Percentiles rank a stretch among this genome's conserved stretches.
These are phyloP conservation scores for Chlamydomonas eustigma DNA, from an alignment of 139 green algal species.

Conservation along the genomic window DNA sequence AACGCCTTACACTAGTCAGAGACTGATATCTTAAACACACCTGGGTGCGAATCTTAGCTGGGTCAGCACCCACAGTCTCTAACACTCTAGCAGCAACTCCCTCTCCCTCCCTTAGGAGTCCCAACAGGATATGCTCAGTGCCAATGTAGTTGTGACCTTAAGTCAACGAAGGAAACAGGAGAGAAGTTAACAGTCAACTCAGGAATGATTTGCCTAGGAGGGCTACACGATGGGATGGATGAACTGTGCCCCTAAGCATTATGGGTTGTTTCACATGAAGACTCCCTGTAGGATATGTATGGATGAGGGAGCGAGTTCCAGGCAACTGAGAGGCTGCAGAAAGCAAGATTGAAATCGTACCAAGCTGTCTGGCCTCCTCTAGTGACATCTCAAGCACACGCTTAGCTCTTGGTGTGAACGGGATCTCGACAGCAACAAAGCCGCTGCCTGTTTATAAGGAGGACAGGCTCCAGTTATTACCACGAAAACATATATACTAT, in stretches of 20 bases:
- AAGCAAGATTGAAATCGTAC: too few species aligned
- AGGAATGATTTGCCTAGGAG: too few species aligned
- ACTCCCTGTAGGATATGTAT: too few species aligned
- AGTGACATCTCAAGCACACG: constrained; percentile 97
- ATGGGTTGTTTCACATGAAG: too few species aligned
- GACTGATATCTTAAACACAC: too few species aligned
- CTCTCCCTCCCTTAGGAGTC: constrained; percentile 95
- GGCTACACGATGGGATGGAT: too few species aligned
- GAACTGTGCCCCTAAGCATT: too few species aligned
- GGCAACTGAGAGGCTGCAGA: too few species aligned
- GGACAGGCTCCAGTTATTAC: constrained; percentile 89
- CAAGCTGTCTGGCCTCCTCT: constrained; percentile 96
- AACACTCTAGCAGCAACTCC: constrained; percentile 95
- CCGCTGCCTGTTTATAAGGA: constrained; percentile 68
- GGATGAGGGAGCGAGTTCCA: too few species aligned
- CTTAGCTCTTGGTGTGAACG: constrained; percentile 98
- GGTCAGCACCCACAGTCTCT: constrained; percentile 94
- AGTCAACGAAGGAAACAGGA: too few species aligned
- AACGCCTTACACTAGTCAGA: too few species aligned
- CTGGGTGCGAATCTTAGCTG: constrained; percentile 94
- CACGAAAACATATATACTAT: constrained; percentile 91
- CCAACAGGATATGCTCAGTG: constrained; percentile 98
- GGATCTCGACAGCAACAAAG: constrained; percentile 99
- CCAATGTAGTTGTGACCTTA: constrained; percentile 99
- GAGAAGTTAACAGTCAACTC: too few species aligned